Base-by-base conservation (phyloP, 2,329 filamentous ascomycete species). In the Catunica adiposa region DNA sequence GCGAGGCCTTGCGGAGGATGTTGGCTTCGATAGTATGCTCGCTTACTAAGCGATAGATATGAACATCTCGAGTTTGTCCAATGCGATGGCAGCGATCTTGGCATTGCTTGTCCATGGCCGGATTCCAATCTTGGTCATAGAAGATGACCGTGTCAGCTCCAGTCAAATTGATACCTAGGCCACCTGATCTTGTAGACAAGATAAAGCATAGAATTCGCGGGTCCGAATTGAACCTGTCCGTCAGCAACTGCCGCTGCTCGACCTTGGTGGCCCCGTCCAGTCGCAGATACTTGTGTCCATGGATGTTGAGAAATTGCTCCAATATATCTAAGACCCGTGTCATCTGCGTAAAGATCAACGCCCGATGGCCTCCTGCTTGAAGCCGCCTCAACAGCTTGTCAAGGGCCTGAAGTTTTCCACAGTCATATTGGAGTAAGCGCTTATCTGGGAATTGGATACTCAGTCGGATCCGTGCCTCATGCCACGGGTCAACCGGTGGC, bases 291-390 rank as follows among this genome's bases (percentile, higher is more conserved):
- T 94, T 92, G 71, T 97, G 87, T 0, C 90, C 90, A 63, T 98
- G 90, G 53, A 98, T 96, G 65, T 96, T 97, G 62, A 98, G 79
- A 65, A 98, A 98, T 62, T 92, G 89, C 67, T 99, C 92, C 1
- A 99, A 76, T 56, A 99, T 94, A 66, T 99, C 90, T 17, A 99
- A 76, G 48, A 97, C 92, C 67, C 94, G 95, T 50, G 92, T 97
- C 92, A 99, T 98, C 65, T 99, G 92, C 0, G 94, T 97, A 68
- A 99, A 99, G 66, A 99, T 98, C 53, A 99, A 75, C 8, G 89
- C 92, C 6, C 94, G 86, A 64, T 97, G 92, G 1, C 89, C 89
- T 40, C 88, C 89, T 1, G 86, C 80, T 69, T 97, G 89, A 6
- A 98, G 76, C 60, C 85, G 83, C 8, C 92, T 84, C 14, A 98